Base-by-base conservation (phyloP, 768 basidiomycete species). In the Boletus speciosus region DNA sequence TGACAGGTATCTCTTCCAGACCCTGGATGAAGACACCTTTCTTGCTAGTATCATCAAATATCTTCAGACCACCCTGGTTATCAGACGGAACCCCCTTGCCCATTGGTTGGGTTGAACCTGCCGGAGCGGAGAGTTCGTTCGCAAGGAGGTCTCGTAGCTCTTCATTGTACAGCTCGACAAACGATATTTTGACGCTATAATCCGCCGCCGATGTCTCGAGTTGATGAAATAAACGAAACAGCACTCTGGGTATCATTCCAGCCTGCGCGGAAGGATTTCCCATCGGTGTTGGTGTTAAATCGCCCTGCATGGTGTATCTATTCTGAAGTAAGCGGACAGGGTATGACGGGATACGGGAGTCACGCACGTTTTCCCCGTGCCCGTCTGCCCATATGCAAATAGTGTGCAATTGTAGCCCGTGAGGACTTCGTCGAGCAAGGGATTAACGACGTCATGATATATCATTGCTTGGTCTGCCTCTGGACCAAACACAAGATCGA, bases 311-410 rank as follows among this genome's bases (percentile, higher is more conserved):
- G 4, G 97, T 99, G 66, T 94, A 89, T 41, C 86, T 90, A 61
- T 37, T 12, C 43, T 27, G n/a, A 32, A n/a, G 19, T 72, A 36
- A 67, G 56, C 8, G 29, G 9, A 39, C 1, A 49, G 44, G 16
- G 44, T 21, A 53, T 19, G 47, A 39, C n/a, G 27, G 43, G 31
- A 47, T 46, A n/a, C 41, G 9, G 27, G 47, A 34, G 35, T 15
- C 4, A 76, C 91, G 62, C 68, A 97, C 93, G 97, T 98, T 76
- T 99, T 99, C 21, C 97, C 97, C 0, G 97, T 98, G 1, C 97
- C 97, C 0, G 97, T 98, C 71, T 98, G 97, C 2, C 97, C 97
- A 67, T 99, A 99, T 5, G 95, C 95, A 72, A 98, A 98, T 21
- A 99, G 76, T 0, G 93, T 96, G 67, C 96, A 98, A 66, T 98